Evolutionary conservation across 169 alveolate genomes (phyloP).

Genomic region (Plasmodium malariae): DNA sequence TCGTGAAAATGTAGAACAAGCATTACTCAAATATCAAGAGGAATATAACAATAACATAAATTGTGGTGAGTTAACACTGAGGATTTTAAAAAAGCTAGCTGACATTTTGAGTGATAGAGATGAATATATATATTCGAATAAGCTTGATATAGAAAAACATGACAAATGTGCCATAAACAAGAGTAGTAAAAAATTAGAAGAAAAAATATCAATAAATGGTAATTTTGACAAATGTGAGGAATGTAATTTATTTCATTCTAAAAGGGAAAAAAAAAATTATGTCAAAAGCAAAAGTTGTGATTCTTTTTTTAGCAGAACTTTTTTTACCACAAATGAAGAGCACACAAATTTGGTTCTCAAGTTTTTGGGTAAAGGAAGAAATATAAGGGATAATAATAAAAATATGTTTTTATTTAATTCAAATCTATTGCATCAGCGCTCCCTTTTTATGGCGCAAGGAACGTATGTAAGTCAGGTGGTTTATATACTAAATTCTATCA

Average conservation of each 20-base stretch:
- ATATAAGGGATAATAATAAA: neutral
- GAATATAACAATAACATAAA: too few species aligned
- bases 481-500: slow-evolving; percentile 30
- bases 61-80: neutral
- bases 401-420: slow-evolving; percentile 21
- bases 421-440: slow-evolving; percentile 31
- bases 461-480: slow-evolving; percentile 7
- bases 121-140: neutral
- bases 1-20: too few species aligned
- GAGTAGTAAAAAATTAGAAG: neutral
- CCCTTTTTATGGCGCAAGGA: slow-evolving; percentile 7
- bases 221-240: neutral
- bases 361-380: neutral
- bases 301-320: slow-evolving; percentile 21
- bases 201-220: neutral
- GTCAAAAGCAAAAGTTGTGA: slow-evolving; percentile 30
- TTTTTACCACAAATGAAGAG: neutral
- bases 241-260: neutral
- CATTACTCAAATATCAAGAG: too few species aligned
- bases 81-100: slow-evolving; percentile 10
- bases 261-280: neutral
- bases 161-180: neutral
- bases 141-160: neutral
- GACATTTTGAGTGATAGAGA: neutral
- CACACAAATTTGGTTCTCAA: neutral